These are phyloP conservation scores for Gliomastix tumulicola DNA, from an alignment of 2,329 filamentous ascomycete genomes.

Conservation along the genomic window DNA sequence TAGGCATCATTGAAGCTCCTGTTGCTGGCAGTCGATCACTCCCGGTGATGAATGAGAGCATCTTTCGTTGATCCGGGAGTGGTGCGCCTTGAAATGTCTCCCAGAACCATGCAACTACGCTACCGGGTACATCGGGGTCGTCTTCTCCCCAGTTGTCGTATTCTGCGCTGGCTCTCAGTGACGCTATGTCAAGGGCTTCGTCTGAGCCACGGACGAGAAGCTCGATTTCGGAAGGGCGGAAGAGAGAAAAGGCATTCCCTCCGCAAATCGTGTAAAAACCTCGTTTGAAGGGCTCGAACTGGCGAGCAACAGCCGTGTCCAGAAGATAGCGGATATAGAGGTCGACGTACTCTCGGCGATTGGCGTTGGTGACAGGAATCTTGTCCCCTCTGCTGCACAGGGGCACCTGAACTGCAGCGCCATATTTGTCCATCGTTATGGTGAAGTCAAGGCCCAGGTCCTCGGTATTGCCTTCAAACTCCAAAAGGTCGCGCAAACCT, in stretches of 20 bases:
- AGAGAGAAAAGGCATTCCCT: conserved; percentile 80
- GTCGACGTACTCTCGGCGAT: conserved; percentile 80
- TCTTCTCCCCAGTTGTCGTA: conserved; percentile 72
- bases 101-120: conserved; percentile 78
- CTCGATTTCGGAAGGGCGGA: conserved; percentile 87
- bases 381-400: conserved; percentile 69
- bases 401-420: conserved; percentile 56
- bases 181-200: conserved; percentile 71
- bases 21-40: conserved; percentile 87
- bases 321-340: conserved; percentile 76
- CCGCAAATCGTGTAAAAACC: conserved; percentile 91
- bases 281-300: conserved; percentile 90
- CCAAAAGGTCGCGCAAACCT: conserved; percentile 69
- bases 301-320: conserved; percentile 68
- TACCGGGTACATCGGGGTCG: conserved; percentile 47
- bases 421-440: conserved; percentile 70
- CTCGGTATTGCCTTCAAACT: conserved; percentile 80
- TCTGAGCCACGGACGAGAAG: conserved; percentile 80
- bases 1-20: conserved; percentile 71
- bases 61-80: conserved; percentile 64
- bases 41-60: conserved; percentile 83
- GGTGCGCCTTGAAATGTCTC: conserved; percentile 62
- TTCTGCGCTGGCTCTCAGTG: conserved; percentile 67
- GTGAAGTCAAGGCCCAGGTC: conserved; percentile 78
- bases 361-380: conserved; percentile 73